phyloP scores from a whole-genome alignment of 1,284 basidiomycete genomes.

The Ganoderma boninense region DNA sequence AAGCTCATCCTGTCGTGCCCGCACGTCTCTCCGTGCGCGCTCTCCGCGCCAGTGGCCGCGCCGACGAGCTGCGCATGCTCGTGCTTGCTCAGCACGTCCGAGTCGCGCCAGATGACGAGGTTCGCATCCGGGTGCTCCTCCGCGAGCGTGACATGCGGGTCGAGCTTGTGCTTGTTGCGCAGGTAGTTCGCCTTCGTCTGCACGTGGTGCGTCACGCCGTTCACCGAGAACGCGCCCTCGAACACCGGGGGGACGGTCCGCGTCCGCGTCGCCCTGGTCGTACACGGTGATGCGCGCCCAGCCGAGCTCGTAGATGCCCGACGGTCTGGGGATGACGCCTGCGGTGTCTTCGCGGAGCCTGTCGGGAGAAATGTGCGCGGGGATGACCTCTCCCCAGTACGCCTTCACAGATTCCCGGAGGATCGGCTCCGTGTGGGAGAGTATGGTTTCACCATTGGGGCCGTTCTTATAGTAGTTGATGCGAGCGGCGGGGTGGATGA shows the following conservation, averaged over 20 bases:
- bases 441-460: constrained; percentile 54
- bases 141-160: constrained; percentile 56
- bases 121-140: constrained; percentile 53
- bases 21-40: constrained; percentile 53
- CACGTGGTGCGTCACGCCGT: constrained; percentile 79
- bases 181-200: constrained; percentile 78
- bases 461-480: constrained; percentile 64
- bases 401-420: constrained; percentile 64
- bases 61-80: constrained; percentile 48
- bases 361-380: constrained; percentile 53
- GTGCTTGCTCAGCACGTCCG: constrained; percentile 63
- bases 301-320: constrained; percentile 58
- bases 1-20: constrained; percentile 74
- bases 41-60: constrained; percentile 29
- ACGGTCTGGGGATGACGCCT: constrained; percentile 53
- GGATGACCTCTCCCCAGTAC: constrained; percentile 77
- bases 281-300: constrained; percentile 80
- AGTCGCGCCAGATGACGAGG: constrained; percentile 79
- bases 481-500: constrained; percentile 80
- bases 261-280: constrained; percentile 62
- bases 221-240: constrained; percentile 79
- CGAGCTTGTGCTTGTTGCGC: constrained; percentile 63
- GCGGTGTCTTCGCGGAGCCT: constrained; percentile 70
- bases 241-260: constrained; percentile 63
- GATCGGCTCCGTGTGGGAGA: constrained; percentile 59